Evolutionary conservation across 495 filamentous ascomycete genomes (phyloP).

Genomic region (Aspergillus asperescens): DNA sequence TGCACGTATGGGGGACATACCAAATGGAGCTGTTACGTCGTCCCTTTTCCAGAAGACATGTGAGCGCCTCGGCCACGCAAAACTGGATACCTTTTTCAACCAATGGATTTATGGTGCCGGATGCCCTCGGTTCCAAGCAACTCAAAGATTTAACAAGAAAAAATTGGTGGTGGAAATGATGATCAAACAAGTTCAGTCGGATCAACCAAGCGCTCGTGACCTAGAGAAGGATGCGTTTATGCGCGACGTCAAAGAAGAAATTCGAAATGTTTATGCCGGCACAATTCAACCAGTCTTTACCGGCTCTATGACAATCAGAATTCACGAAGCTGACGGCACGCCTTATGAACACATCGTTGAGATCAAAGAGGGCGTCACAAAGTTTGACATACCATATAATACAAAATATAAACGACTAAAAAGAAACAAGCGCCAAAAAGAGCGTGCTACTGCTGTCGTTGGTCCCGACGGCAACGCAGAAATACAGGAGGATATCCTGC

Average conservation of each 20-base stretch:
- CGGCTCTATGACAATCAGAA: constrained; percentile 93
- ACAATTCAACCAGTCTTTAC: constrained; percentile 74
- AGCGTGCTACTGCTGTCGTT: constrained; percentile 58
- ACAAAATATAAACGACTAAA: constrained; percentile 99
- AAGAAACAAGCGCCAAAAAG: constrained; percentile 80
- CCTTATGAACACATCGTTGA: constrained; percentile 98
- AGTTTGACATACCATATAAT: constrained; percentile 94
- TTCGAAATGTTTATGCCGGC: constrained; percentile 62
- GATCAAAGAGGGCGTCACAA: constrained; percentile 76
- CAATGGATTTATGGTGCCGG: constrained; percentile 90
- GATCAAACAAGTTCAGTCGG: constrained; percentile 73
- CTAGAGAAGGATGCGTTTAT: constrained; percentile 66
- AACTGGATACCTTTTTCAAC: constrained; percentile 79
- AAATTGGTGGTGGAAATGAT: constrained; percentile 90
- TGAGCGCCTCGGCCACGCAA: constrained; percentile 80
- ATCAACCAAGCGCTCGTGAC: constrained; percentile 44
- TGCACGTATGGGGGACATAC: constrained; percentile 69
- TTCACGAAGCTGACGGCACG: constrained; percentile 97
- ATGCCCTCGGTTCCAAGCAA: constrained; percentile 78
- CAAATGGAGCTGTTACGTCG: constrained; percentile 67
- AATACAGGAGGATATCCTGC: constrained; percentile 71
- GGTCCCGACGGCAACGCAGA: constrained; percentile 60
- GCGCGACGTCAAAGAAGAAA: constrained; percentile 75
- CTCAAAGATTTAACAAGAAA: constrained; percentile 95
- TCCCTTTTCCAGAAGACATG: constrained; percentile 71